phyloP scores from a whole-genome alignment of 805 yeast species.

The Hanseniaspora nectarophila region DNA sequence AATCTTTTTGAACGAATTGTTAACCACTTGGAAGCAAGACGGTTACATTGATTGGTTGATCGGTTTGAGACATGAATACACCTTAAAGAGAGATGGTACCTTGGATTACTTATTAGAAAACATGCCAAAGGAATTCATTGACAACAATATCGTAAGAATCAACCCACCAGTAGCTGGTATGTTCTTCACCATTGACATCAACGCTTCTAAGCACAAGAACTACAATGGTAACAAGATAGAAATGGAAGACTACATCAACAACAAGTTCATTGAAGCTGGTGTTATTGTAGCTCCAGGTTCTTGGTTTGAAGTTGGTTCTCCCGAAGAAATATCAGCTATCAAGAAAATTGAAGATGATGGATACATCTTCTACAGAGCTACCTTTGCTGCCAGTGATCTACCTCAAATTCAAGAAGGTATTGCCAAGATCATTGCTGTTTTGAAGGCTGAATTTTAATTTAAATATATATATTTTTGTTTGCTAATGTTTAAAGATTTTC shows the following conservation, averaged over 20 bases:
- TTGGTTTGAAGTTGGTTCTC: slow-evolving; percentile 44
- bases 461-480: too few species aligned
- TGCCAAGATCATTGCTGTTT: slow-evolving; percentile 55
- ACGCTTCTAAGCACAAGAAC: slow-evolving; percentile 70
- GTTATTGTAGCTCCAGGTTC: slow-evolving; percentile 71
- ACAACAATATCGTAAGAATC: slow-evolving; percentile 21
- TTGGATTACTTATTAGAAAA: slow-evolving; percentile 56
- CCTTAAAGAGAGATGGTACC: slow-evolving; percentile 77
- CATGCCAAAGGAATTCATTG: slow-evolving; percentile 35
- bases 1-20: slow-evolving; percentile 54
- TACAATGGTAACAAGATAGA: slow-evolving; percentile 51
- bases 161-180: slow-evolving; percentile 72
- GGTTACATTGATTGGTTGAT: slow-evolving; percentile 87
- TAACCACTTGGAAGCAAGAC: slow-evolving; percentile 78
- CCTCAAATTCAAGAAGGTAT: slow-evolving; percentile 50
- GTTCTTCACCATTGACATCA: slow-evolving; percentile 67
- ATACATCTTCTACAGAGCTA: slow-evolving; percentile 65
- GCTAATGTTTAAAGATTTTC: too few species aligned
- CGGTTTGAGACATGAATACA: slow-evolving; percentile 70
- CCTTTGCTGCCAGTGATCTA: slow-evolving; percentile 74
- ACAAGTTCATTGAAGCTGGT: slow-evolving; percentile 47
- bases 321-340: slow-evolving; percentile 3
- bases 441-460: slow-evolving; percentile 42
- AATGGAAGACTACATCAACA: slow-evolving; percentile 55
- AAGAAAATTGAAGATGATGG: slow-evolving; percentile 19